Evolutionary conservation across 345 rosid species (phyloP), one percentile per base, ranked within the genome.

Genomic region (Viola odorata): DNA sequence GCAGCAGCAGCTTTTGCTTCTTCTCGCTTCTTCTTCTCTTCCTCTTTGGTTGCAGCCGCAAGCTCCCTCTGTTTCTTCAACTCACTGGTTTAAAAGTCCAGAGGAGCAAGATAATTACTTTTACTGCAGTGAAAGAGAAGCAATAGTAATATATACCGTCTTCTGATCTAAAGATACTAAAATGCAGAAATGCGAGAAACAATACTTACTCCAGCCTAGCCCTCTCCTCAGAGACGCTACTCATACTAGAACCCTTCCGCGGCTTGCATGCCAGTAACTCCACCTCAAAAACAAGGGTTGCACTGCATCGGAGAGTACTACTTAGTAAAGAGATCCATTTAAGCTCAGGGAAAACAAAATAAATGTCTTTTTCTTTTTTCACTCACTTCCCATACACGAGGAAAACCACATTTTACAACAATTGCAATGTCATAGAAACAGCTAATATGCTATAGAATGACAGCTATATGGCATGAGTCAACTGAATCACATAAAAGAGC

Each of bases 1-100:
- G 97, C 91, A 0, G 96, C 96, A 0, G 97, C 89, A 4, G 97
- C 97, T 73, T 90, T 90, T 12, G 97, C 97, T 70, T 83, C 96
- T 73, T 94, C 97, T 71, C 99, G 79, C 78, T 70, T 90, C 80
- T 67, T 88, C 79, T 88, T 86, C 55, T 87, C 96, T 61, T 82
- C 97, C 66, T 86, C 99, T 69, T 88, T 94, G 4, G 60, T 60
- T 5, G 91, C 81, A 4, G 96, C 91, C 45, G 95, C 88, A 1
- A 79, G 55, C 77, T 88, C 97, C 72, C 97, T 83, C 64, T 87
- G 96, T 82, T 81, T 90, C 89, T 90, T 90, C 78, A 94, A 81
- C 71, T 94, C 97, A 51, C 97, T 85, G 79, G 57, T n/a, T 58
- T 57, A 39, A 39, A 37, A 13, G 10, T 13, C 7, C 55, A 6